These are phyloP conservation scores for Plantago major DNA, from an alignment of 257 asterid species.

Conservation along the genomic window DNA sequence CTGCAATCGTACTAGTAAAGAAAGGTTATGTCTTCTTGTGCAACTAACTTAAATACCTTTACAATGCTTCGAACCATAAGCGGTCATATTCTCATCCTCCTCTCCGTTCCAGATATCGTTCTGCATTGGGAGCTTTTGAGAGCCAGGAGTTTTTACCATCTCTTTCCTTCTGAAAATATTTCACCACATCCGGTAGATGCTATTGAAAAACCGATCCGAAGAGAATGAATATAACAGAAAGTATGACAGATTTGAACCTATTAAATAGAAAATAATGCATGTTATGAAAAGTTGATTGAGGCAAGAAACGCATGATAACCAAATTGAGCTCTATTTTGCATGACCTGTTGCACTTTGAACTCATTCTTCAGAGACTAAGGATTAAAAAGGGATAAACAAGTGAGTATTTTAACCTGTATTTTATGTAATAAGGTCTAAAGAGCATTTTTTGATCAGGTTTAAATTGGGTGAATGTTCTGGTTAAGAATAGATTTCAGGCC, in stretches of 20 bases:
- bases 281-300: conserved; percentile 18
- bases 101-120: conserved; percentile 38
- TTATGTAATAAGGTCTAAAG: conserved; percentile 31
- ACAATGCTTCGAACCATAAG: conserved; percentile 35
- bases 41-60: conserved; percentile 23
- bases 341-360: conserved; percentile 49
- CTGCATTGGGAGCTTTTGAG: conserved; percentile 32
- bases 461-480: conserved; percentile 72
- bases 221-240: conserved; percentile 5
- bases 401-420: conserved; percentile 10
- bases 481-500: conserved; percentile 45
- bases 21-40: neutral
- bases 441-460: conserved; percentile 50
- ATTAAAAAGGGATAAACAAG: conserved; percentile 7
- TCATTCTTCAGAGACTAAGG: conserved; percentile 22
- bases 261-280: conserved; percentile 23
- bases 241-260: conserved; percentile 20
- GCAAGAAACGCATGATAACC: conserved; percentile 69
- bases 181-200: neutral
- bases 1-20: no score
- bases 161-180: neutral
- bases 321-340: conserved; percentile 42
- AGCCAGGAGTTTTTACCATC: conserved; percentile 51
- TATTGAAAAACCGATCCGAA: neutral
- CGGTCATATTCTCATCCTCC: conserved; percentile 24